phyloP scores from a whole-genome alignment of 768 basidiomycete genomes.

The Suillus plorans region DNA sequence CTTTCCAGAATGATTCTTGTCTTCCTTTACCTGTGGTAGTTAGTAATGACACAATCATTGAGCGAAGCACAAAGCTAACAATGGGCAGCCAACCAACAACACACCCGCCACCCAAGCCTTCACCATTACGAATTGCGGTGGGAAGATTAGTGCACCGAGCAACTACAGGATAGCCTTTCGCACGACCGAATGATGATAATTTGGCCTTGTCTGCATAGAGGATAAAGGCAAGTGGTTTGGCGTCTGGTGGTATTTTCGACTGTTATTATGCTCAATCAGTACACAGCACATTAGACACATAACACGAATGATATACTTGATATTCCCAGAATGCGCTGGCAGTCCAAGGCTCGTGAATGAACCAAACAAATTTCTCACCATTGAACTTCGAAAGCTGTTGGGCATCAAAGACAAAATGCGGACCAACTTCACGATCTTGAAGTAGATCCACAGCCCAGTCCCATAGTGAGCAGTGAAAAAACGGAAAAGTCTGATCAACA shows the following conservation, averaged over 20 bases:
- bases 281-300: no score
- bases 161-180: slow-evolving; percentile 18
- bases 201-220: slow-evolving; percentile 32
- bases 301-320: no score
- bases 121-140: slow-evolving; percentile 10
- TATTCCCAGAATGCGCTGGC: neutral
- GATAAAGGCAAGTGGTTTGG: slow-evolving; percentile 26
- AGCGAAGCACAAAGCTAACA: no score
- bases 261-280: no score
- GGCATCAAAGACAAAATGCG: no score
- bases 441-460: slow-evolving; percentile 11
- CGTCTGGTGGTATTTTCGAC: neutral
- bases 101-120: slow-evolving; percentile 12
- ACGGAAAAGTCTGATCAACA: neutral
- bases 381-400: no score
- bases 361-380: no score
- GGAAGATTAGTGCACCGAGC: slow-evolving; percentile 15
- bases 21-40: slow-evolving; percentile 5
- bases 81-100: no score
- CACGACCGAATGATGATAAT: slow-evolving; percentile 17
- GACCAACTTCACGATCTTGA: slow-evolving; percentile 11
- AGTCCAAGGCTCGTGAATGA: no score
- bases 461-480: neutral
- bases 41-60: no score
- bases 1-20: slow-evolving; percentile 7